Base-by-base conservation (phyloP, 441 rosid species). In the Aleurites moluccanus region DNA sequence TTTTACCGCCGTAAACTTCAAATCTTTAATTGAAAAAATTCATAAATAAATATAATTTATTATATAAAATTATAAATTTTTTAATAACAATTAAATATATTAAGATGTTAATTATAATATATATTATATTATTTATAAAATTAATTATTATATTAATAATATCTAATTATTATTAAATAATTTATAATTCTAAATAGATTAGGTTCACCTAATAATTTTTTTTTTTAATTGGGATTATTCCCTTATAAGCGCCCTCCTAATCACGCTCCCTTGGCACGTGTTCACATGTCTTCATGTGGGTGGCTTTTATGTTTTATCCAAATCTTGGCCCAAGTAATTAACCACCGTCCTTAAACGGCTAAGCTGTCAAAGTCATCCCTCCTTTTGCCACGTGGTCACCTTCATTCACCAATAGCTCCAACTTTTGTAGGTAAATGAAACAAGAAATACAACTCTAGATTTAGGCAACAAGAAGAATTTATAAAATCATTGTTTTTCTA, bases 231-330 rank as follows among this genome's bases (percentile, higher is more conserved):
- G 2, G 64, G n/a, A 35, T 47, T 66, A 73, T 66, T 70, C 67
- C 21, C 47, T 61, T 15, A 14, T 55, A 4, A 21, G 42, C 23
- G 5, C 25, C 74, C 76, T 73, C 42, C 42, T 65, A 73, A 64
- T 78, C 70, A 75, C 77, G 79, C 80, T 71, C n/a, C 44, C 80
- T 74, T 38, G 77, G 73, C 85, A 83, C 85, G 81, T 74, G 83
- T 75, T 67, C 87, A 81, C 86, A 72, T 74, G 86, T 67, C 81
- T 15, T 78, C 89, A 67, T 77, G 82, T 81, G 84, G 44, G 45
- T 67, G 80, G 68, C 81, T 64, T 76, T 81, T 65, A 50, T 67
- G 52, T 60, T 76, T 80, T 65, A 50, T 61, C 63, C 75, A 49
- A 27, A 35, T 14, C 45, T 50, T 56, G 3, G 53, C 78, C 69